Conservation (phyloP, 2,329 filamentous ascomycete genomes). For the Fusarium gaditjirri region DNA sequence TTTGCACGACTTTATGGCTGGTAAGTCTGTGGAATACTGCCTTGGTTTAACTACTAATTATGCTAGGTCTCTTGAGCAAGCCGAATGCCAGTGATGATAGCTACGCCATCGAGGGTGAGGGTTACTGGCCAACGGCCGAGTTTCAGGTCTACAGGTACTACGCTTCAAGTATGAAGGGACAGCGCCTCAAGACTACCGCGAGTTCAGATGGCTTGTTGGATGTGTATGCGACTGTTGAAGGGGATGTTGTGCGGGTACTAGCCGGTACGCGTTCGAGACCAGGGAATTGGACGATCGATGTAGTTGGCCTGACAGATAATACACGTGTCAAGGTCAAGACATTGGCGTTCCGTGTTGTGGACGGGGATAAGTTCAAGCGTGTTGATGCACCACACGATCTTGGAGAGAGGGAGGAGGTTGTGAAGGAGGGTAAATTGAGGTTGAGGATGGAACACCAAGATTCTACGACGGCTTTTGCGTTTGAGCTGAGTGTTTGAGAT, state of each 20-base stretch:
- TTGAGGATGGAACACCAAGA: background rate
- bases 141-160: constrained; percentile 35
- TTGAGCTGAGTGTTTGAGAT: background rate
- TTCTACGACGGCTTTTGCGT: background rate
- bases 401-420: background rate
- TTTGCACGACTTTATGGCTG: constrained; percentile 57
- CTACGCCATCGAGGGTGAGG: background rate
- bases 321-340: background rate
- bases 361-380: background rate
- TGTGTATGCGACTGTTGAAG: constrained; percentile 5
- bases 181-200: background rate
- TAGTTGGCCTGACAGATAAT: background rate
- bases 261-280: constrained; percentile 7
- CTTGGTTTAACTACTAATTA: accelerated
- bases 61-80: constrained; percentile 7
- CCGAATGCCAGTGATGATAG: background rate
- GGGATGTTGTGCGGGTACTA: background rate
- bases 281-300: background rate
- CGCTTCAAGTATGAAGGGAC: background rate
- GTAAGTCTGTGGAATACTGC: accelerated
- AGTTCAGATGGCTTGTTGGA: constrained; percentile 1
- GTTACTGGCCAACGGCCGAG: constrained; percentile 22
- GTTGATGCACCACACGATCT: background rate
- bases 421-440: background rate
- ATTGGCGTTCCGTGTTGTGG: background rate